Conservation (phyloP, 495 filamentous ascomycete genomes). For the Xylaria scruposa region DNA sequence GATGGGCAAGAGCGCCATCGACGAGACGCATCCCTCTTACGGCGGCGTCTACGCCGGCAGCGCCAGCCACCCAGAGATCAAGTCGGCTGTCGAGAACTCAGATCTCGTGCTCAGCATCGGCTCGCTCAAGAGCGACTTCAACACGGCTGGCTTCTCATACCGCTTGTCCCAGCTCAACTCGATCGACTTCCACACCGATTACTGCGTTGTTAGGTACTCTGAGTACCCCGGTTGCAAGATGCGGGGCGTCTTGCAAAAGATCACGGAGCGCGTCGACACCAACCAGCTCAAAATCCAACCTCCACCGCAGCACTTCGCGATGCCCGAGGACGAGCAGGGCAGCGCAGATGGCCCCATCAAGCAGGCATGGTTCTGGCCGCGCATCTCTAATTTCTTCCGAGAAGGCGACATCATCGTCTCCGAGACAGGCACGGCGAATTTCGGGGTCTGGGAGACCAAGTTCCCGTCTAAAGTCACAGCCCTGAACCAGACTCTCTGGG, state of each 20-base stretch:
- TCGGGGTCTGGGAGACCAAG: slow-evolving; percentile 87
- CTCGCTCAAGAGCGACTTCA: slow-evolving; percentile 85
- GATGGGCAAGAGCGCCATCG: slow-evolving; percentile 89
- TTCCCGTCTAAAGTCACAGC: slow-evolving; percentile 79
- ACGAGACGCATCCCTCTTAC: slow-evolving; percentile 77
- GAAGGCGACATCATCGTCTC: slow-evolving; percentile 82
- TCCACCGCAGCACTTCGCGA: slow-evolving; percentile 57
- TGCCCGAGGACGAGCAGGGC: slow-evolving; percentile 51
- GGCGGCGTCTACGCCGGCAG: slow-evolving; percentile 88
- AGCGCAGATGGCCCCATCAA: slow-evolving; percentile 60
- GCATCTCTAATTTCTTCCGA: slow-evolving; percentile 76
- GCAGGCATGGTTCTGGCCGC: slow-evolving; percentile 88
- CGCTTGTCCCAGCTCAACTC: slow-evolving; percentile 79
- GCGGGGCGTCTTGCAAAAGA: slow-evolving; percentile 82
- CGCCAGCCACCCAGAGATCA: slow-evolving; percentile 74
- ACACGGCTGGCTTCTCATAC: slow-evolving; percentile 89
- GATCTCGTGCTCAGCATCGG: slow-evolving; percentile 87
- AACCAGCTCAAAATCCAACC: slow-evolving; percentile 58
- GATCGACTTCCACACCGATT: slow-evolving; percentile 86
- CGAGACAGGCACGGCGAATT: slow-evolving; percentile 89
- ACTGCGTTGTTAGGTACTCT: slow-evolving; percentile 76
- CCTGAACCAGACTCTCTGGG: slow-evolving; percentile 87
- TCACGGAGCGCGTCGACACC: slow-evolving; percentile 66
- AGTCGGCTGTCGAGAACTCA: slow-evolving; percentile 75
- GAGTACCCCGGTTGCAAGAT: slow-evolving; percentile 85